A percentile compares a stretch with the other conserved stretches of the same genome.
These are phyloP conservation scores for Drechslerella dactyloides DNA, from an alignment of 2,329 filamentous ascomycete species.

Conservation along the genomic window DNA sequence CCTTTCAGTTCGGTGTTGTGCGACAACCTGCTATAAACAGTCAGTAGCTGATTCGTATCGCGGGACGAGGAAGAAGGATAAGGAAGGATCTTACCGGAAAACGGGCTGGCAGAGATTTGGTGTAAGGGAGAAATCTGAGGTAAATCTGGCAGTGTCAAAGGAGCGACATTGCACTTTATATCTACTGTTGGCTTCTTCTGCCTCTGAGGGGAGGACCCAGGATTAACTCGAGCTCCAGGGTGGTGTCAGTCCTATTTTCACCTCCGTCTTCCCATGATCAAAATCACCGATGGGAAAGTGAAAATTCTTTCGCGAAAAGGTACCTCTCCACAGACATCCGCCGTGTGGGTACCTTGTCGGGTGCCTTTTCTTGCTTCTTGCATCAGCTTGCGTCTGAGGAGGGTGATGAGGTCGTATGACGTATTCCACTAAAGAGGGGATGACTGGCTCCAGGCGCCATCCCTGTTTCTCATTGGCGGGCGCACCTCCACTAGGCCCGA, in stretches of 20 bases:
- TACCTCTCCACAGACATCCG: conserved; percentile 22
- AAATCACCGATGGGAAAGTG: conserved; percentile 31
- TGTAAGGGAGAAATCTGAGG: conserved; percentile 18
- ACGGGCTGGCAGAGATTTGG: conserved; percentile 31
- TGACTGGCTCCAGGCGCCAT: conserved; percentile 44
- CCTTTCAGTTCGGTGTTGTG: conserved; percentile 33
- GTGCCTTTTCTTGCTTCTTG: conserved; percentile 41
- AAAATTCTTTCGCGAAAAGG: conserved; percentile 14
- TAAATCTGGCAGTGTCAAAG: conserved; percentile 17
- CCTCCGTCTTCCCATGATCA: conserved; percentile 35
- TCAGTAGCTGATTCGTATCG: conserved; percentile 17
- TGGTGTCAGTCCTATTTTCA: conserved; percentile 22
- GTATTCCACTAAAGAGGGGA: conserved; percentile 49
- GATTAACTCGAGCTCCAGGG: conserved; percentile 17
- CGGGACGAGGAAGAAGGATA: conserved; percentile 8
- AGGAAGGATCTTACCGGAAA: conserved; percentile 12
- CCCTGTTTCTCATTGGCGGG: conserved; percentile 49
- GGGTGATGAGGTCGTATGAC: conserved; percentile 51
- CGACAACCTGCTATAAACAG: conserved; percentile 1
- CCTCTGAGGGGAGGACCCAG: conserved; percentile 1
- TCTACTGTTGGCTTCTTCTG: conserved; percentile 12
- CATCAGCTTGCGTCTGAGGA: conserved; percentile 50
- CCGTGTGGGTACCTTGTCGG: conserved; percentile 17
- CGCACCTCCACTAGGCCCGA: conserved; percentile 30
- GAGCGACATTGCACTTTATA: conserved; percentile 51